Percentiles rank a stretch among this genome's conserved stretches.
These are phyloP conservation scores for Canariomyces notabilis DNA, from an alignment of 2,329 filamentous ascomycete genomes.

Conservation along the genomic window DNA sequence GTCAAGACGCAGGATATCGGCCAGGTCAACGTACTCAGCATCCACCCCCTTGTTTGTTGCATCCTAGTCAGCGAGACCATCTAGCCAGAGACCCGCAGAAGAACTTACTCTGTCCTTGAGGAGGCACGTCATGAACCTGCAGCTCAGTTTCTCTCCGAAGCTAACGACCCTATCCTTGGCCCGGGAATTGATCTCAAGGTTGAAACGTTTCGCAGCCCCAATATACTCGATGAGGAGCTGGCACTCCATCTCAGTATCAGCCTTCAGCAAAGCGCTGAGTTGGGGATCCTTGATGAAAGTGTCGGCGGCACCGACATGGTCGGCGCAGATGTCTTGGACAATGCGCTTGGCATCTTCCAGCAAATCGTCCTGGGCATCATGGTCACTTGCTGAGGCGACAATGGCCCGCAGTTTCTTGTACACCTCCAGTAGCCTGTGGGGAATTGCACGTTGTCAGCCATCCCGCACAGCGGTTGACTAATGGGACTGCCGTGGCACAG, in stretches of 20 bases:
- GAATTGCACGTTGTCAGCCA: constrained; percentile 16
- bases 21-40: constrained; percentile 85
- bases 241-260: constrained; percentile 73
- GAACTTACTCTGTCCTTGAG: constrained; percentile 62
- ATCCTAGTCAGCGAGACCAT: constrained; percentile 25
- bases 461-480: constrained; percentile 19
- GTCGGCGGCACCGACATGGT: constrained; percentile 72
- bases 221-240: constrained; percentile 72
- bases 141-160: constrained; percentile 93
- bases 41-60: constrained; percentile 59
- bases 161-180: constrained; percentile 86
- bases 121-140: constrained; percentile 81
- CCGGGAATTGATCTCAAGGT: constrained; percentile 70
- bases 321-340: constrained; percentile 73
- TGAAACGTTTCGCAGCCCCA: constrained; percentile 58
- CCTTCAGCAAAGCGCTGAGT: constrained; percentile 54
- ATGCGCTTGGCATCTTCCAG: constrained; percentile 64
- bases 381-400: constrained; percentile 47
- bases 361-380: constrained; percentile 48
- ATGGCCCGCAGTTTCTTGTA: constrained; percentile 53
- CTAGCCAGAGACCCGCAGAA: neutral
- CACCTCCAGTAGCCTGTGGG: constrained; percentile 52
- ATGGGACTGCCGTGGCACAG: constrained; percentile 7
- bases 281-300: constrained; percentile 53
- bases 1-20: constrained; percentile 70